Evolutionary conservation across 164 flowering plant species (phyloP).

Genomic region (Protea cynaroides): DNA sequence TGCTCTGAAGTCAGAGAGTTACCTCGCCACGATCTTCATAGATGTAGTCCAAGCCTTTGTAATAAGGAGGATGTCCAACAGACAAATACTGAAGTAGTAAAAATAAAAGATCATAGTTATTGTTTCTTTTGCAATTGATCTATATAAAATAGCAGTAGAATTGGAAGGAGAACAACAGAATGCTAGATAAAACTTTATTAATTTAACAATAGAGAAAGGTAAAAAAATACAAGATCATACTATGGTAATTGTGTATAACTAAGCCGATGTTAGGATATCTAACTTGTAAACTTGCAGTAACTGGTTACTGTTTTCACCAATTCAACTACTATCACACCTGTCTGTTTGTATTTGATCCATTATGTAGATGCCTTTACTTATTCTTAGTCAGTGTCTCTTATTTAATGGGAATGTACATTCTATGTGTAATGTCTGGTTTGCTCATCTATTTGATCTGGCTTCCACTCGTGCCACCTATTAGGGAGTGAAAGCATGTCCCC

Average conservation of each 20-base stretch:
- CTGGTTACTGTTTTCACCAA: background rate
- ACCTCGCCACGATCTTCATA: slow-evolving; percentile 98
- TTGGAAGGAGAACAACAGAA: background rate
- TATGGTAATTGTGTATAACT: too few relatives aligned
- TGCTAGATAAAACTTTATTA: background rate
- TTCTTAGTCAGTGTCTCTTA: too few relatives aligned
- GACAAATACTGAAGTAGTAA: slow-evolving; percentile 61
- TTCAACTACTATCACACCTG: background rate
- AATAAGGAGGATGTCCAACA: slow-evolving; percentile 88
- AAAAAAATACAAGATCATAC: background rate
- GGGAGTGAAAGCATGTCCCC: background rate
- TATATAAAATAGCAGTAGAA: background rate
- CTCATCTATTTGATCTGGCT: background rate
- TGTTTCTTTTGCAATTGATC: too few relatives aligned
- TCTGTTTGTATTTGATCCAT: background rate
- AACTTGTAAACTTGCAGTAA: background rate
- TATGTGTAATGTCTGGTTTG: background rate
- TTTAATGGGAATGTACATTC: background rate
- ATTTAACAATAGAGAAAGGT: background rate
- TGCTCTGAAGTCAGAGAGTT: background rate
- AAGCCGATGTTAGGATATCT: too few relatives aligned
- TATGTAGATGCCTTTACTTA: background rate
- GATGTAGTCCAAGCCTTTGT: slow-evolving; percentile 89
- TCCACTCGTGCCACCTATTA: background rate
- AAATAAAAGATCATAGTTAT: background rate